Evolutionary conservation across 768 basidiomycete species (phyloP).

Genomic region (Dictyophora rubrovolvata): DNA sequence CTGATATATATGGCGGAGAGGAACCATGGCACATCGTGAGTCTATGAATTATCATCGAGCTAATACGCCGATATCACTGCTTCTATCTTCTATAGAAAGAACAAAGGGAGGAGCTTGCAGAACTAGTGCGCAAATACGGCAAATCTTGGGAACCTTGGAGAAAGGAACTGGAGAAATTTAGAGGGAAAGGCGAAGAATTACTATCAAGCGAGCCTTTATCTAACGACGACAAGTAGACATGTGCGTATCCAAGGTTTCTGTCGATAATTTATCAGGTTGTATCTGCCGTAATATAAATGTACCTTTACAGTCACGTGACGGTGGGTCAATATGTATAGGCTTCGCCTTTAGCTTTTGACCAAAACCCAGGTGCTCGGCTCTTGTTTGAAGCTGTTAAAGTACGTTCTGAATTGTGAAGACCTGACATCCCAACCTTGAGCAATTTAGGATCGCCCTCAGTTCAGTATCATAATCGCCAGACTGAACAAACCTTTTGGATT

Average conservation of each 20-base stretch:
- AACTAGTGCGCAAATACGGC: conserved; percentile 77
- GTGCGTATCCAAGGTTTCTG: not conserved
- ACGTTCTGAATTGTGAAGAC: too few relatives aligned
- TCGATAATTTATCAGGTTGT: not conserved
- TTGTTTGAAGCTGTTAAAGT: too few relatives aligned
- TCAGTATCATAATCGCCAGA: too few relatives aligned
- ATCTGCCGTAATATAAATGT: not conserved
- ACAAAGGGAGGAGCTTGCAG: conserved; percentile 68
- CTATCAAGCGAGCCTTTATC: not conserved
- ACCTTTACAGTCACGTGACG: not conserved
- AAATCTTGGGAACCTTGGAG: conserved; percentile 80
- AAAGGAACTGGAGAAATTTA: conserved; percentile 67
- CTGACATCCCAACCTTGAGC: too few relatives aligned
- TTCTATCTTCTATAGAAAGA: conserved; percentile 44
- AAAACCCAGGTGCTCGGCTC: too few relatives aligned
- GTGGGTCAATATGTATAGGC: not conserved
- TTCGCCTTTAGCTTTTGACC: not conserved
- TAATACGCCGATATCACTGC: not conserved
- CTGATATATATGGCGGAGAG: conserved; percentile 79
- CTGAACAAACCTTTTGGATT: too few relatives aligned
- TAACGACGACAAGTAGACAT: not conserved
- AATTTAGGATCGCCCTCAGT: too few relatives aligned
- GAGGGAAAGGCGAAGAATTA: conserved; percentile 58
- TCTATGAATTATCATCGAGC: conserved; percentile 10
- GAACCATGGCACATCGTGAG: conserved; percentile 78